These are phyloP conservation scores for Sporothrix schenckii DNA, from an alignment of 2,329 filamentous ascomycete species.

Conservation along the genomic window DNA sequence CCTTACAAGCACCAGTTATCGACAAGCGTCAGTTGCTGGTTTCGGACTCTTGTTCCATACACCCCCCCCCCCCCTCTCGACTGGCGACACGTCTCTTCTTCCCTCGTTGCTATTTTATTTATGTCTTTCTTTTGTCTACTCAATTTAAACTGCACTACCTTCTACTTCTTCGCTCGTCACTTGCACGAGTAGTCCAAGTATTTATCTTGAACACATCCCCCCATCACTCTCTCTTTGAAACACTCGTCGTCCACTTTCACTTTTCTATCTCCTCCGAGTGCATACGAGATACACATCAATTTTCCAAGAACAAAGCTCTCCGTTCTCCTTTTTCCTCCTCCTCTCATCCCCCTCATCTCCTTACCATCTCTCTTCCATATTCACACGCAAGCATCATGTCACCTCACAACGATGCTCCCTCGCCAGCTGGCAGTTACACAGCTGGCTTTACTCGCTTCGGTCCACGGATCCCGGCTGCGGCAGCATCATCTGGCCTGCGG, in stretches of 20 bases:
- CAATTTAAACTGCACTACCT: neutral
- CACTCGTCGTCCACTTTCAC: neutral
- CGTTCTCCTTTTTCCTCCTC: neutral
- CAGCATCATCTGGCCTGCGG: conserved; percentile 42
- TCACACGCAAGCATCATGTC: conserved; percentile 44
- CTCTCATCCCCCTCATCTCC: neutral
- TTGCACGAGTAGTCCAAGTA: conserved; percentile 12
- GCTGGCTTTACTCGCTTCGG: conserved; percentile 46
- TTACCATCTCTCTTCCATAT: neutral
- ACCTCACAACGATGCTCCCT: conserved; percentile 53
- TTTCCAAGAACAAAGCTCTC: too few relatives aligned
- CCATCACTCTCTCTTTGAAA: neutral
- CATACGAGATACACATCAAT: too few relatives aligned
- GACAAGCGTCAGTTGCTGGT: conserved; percentile 17
- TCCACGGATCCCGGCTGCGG: conserved; percentile 39
- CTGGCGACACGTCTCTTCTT: neutral
- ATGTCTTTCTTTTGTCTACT: neutral
- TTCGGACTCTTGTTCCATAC: neutral
- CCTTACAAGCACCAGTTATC: neutral
- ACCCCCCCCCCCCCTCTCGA: neutral
- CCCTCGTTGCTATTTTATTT: too few relatives aligned
- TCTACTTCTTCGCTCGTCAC: neutral
- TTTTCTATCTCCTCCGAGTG: neutral
- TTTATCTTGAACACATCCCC: conserved; percentile 27
- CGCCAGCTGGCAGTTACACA: conserved; percentile 52